Percentiles rank a stretch among this genome's conserved stretches.
Evolutionary conservation across 306 rosid genomes (phyloP).

Genomic region (Luffa aegyptiaca): DNA sequence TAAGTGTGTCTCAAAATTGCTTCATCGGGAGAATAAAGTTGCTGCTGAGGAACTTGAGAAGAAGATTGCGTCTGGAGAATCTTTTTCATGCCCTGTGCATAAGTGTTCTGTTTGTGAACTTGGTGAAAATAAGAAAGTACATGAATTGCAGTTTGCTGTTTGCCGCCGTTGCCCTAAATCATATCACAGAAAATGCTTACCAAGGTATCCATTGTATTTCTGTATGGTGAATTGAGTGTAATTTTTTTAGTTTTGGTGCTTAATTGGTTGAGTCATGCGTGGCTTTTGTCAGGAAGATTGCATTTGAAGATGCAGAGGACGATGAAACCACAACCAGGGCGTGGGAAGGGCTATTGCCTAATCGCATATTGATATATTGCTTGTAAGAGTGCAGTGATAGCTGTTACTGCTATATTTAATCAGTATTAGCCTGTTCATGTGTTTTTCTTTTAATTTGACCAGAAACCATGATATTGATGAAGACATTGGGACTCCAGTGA

Average conservation of each 20-base stretch:
- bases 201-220: conserved; percentile 35
- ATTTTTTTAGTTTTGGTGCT: neutral
- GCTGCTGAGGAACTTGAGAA: conserved; percentile 42
- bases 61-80: conserved; percentile 50
- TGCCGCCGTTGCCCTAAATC: conserved; percentile 94
- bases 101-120: conserved; percentile 62
- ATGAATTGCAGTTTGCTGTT: conserved; percentile 62
- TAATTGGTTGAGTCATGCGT: conserved; percentile 23
- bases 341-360: conserved; percentile 71
- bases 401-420: conserved; percentile 15
- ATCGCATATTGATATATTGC: conserved; percentile 82
- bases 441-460: conserved; percentile 17
- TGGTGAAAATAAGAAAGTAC: conserved; percentile 58
- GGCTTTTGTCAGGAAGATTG: conserved; percentile 47
- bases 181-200: conserved; percentile 88
- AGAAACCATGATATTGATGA: conserved; percentile 74
- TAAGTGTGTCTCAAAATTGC: conserved; percentile 51
- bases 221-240: conserved; percentile 1
- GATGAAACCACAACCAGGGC: conserved; percentile 46
- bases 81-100: conserved; percentile 80
- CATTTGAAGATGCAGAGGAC: conserved; percentile 37
- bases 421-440: conserved; percentile 9
- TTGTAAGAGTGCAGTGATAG: conserved; percentile 39
- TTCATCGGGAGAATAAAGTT: conserved; percentile 30
- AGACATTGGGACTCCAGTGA: conserved; percentile 54